Percentiles rank a stretch among this genome's conserved stretches.
Conservation (phyloP, 345 rosid genomes). For the Clarkia xantiana region DNA sequence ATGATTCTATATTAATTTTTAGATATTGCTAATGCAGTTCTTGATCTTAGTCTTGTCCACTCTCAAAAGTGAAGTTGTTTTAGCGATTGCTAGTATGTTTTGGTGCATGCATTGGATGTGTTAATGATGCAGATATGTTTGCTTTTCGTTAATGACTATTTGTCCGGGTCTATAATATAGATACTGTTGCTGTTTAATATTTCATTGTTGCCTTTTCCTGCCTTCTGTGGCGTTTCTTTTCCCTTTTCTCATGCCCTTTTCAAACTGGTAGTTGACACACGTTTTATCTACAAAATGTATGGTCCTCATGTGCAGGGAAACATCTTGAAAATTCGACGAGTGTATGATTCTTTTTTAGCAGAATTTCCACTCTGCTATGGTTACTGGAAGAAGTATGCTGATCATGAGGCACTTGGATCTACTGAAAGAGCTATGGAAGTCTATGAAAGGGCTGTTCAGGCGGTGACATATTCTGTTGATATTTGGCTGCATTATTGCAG, state of each 20-base stretch:
- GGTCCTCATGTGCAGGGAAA: constrained; percentile 43
- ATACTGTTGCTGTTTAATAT: no score
- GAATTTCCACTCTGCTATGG: constrained; percentile 97
- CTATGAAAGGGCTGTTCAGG: constrained; percentile 83
- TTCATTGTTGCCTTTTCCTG: no score
- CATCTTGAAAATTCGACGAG: constrained; percentile 61
- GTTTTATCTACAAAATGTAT: not conserved
- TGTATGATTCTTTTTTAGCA: constrained; percentile 80
- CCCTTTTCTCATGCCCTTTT: not conserved
- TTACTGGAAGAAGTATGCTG: constrained; percentile 97
- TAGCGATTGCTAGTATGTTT: no score
- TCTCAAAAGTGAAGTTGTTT: no score
- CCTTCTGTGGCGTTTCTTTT: not conserved
- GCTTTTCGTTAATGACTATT: no score
- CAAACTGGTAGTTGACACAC: not conserved
- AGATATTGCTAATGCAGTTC: no score
- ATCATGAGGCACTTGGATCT: constrained; percentile 84
- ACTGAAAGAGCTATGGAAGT: constrained; percentile 95
- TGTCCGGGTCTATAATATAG: no score
- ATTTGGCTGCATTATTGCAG: constrained; percentile 88
- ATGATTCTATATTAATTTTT: no score
- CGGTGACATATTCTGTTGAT: constrained; percentile 95
- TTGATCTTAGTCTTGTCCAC: no score
- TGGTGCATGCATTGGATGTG: no score
- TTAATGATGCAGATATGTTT: no score